Conservation (phyloP, 2,329 filamentous ascomycete genomes). For the Beauveria sp. region DNA sequence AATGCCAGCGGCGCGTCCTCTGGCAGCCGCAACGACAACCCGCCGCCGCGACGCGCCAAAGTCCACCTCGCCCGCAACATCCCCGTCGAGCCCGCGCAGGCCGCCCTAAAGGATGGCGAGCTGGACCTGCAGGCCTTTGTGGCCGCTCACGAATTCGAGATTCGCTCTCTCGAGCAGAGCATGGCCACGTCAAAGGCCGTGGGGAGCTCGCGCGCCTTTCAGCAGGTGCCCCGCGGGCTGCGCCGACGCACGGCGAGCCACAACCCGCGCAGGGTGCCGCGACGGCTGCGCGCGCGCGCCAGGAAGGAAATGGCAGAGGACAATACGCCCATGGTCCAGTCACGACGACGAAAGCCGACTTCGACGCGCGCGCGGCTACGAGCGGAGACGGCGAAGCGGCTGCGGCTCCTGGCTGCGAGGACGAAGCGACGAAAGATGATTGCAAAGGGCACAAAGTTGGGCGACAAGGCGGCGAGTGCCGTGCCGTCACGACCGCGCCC, state of each 20-base stretch:
- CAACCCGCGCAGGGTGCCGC: conserved; percentile 85
- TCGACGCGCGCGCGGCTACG: conserved; percentile 55
- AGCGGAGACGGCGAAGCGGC: conserved; percentile 65
- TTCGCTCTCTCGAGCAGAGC: conserved; percentile 72
- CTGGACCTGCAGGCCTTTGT: conserved; percentile 81
- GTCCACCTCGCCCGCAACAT: conserved; percentile 41
- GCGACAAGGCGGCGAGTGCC: conserved; percentile 12
- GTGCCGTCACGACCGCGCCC: conserved; percentile 36
- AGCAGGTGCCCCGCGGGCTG: conserved; percentile 79
- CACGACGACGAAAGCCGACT: conserved; percentile 52
- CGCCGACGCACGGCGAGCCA: conserved; percentile 86
- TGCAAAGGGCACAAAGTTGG: conserved; percentile 15
- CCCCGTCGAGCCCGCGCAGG: conserved; percentile 41
- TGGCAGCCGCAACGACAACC: conserved; percentile 18
- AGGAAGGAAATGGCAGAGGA: conserved; percentile 74
- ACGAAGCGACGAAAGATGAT: conserved; percentile 30
- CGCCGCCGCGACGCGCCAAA: conserved; percentile 36
- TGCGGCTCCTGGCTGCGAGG: conserved; percentile 55
- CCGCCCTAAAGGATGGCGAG: conserved; percentile 60
- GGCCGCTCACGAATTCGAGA: conserved; percentile 80
- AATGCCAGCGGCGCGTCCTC: conserved; percentile 17
- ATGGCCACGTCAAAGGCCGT: conserved; percentile 65
- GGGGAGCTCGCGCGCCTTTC: conserved; percentile 68
- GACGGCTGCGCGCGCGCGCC: conserved; percentile 63
- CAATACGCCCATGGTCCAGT: conserved; percentile 76